phyloP scores from a whole-genome alignment of 805 yeast genomes.

The Naumovozyma dairenensis region DNA sequence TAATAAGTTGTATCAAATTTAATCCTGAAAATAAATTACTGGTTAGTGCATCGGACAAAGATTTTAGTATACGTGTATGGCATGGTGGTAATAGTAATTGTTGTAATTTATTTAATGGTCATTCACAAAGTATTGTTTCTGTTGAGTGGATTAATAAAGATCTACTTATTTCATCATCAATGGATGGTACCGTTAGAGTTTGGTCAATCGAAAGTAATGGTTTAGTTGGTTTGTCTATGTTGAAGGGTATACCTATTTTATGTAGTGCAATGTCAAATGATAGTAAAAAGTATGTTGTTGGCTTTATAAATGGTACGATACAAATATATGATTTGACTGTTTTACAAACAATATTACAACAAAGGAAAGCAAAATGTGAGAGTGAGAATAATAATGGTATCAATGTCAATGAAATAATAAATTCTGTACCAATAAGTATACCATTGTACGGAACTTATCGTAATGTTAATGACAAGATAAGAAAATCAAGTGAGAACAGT shows the following conservation, averaged over 20 bases:
- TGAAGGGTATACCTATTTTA: slow-evolving; percentile 48
- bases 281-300: slow-evolving; percentile 44
- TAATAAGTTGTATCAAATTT: slow-evolving; percentile 47
- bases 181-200: slow-evolving; percentile 60
- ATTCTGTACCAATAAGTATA: slow-evolving; percentile 20
- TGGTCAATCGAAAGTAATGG: slow-evolving; percentile 43
- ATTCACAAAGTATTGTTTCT: slow-evolving; percentile 47
- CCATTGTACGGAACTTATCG: slow-evolving; percentile 20
- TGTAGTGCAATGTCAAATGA: slow-evolving; percentile 44
- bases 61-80: slow-evolving; percentile 67
- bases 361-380: slow-evolving; percentile 5
- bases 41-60: slow-evolving; percentile 65
- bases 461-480: too few species aligned
- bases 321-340: slow-evolving; percentile 39
- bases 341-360: slow-evolving; percentile 5
- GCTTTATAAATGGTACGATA: slow-evolving; percentile 55
- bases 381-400: slow-evolving; percentile 8
- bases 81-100: slow-evolving; percentile 50
- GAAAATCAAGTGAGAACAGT: too few species aligned
- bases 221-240: slow-evolving; percentile 22
- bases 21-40: slow-evolving; percentile 43
- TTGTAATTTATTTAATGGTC: slow-evolving; percentile 40
- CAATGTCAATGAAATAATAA: neutral
- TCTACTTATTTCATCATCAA: slow-evolving; percentile 43
- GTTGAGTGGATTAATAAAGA: slow-evolving; percentile 45